Evolutionary conservation across 805 yeast genomes (phyloP).

Genomic region (Wickerhamiella vanderwaltii): DNA sequence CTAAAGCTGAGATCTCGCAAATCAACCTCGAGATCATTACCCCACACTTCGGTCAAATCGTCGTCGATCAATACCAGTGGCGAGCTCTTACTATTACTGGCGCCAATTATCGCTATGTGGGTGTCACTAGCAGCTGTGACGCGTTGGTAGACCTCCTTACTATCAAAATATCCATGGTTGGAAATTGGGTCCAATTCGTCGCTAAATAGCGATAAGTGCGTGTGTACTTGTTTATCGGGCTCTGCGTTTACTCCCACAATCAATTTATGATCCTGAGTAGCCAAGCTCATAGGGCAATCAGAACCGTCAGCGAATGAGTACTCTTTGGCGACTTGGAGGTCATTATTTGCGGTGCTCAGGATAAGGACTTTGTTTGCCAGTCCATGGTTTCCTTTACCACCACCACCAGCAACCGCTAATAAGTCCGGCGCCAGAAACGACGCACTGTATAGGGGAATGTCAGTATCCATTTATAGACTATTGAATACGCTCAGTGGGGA

Average conservation of each 20-base stretch:
- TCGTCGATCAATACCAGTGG: neutral
- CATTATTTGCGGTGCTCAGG: slow-evolving; percentile 1
- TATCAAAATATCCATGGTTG: neutral
- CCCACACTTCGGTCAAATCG: neutral
- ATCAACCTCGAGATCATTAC: neutral
- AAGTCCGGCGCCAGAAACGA: slow-evolving; percentile 50
- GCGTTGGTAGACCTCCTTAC: neutral
- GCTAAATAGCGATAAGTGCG: slow-evolving; percentile 1
- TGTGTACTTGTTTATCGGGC: neutral
- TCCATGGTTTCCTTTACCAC: slow-evolving; percentile 88
- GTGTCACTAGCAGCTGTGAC: neutral
- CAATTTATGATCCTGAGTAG: neutral
- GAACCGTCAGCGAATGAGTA: slow-evolving; percentile 4
- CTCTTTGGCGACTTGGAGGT: slow-evolving; percentile 4
- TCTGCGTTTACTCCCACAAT: slow-evolving; percentile 2
- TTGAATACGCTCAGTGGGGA: too few species aligned
- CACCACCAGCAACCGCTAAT: slow-evolving; percentile 79
- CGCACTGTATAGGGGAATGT: slow-evolving; percentile 62
- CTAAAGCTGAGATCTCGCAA: slow-evolving; percentile 9
- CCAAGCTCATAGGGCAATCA: slow-evolving; percentile 10
- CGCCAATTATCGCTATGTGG: slow-evolving; percentile 3
- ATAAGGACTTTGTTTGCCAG: slow-evolving; percentile 60
- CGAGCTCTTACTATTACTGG: neutral
- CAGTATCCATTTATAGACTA: neutral
- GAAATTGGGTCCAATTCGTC: neutral